Evolutionary conservation across 2,329 filamentous ascomycete genomes (phyloP).

Genomic region (Knufia petricola): DNA sequence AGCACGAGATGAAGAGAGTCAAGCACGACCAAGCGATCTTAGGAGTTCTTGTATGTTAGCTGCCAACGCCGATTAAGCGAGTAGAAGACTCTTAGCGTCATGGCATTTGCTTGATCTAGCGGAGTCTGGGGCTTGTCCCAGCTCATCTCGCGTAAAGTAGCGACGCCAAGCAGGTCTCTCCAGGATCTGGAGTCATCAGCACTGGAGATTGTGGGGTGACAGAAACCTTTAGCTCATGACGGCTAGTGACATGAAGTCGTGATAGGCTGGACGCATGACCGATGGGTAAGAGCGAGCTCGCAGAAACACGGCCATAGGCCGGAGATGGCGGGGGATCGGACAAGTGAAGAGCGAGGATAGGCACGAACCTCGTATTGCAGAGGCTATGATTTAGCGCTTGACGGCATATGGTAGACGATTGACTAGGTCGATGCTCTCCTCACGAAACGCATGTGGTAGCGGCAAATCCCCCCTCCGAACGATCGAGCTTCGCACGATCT

Average conservation of each 20-base stretch:
- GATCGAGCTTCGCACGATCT: too few relatives aligned
- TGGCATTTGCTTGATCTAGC: background rate
- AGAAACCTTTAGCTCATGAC: background rate
- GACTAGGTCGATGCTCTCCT: too few relatives aligned
- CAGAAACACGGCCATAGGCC: background rate
- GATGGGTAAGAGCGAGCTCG: background rate
- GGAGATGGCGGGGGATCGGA: background rate
- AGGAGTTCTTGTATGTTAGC: background rate
- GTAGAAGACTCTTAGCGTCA: background rate
- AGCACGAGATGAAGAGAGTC: background rate
- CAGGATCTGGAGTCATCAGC: background rate
- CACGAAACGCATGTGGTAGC: too few relatives aligned
- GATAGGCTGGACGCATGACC: background rate
- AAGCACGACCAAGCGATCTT: constrained; percentile 3
- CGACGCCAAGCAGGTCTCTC: background rate
- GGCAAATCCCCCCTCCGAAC: too few relatives aligned
- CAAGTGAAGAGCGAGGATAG: background rate
- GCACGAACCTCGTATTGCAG: background rate
- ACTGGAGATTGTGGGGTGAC: background rate
- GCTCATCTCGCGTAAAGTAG: too few relatives aligned
- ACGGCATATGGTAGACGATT: too few relatives aligned
- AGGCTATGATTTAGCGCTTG: background rate
- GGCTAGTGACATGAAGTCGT: background rate
- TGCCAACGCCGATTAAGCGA: background rate
- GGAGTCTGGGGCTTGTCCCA: too few relatives aligned